Conservation (phyloP, 345 rosid genomes). For the Brassica cretica region DNA sequence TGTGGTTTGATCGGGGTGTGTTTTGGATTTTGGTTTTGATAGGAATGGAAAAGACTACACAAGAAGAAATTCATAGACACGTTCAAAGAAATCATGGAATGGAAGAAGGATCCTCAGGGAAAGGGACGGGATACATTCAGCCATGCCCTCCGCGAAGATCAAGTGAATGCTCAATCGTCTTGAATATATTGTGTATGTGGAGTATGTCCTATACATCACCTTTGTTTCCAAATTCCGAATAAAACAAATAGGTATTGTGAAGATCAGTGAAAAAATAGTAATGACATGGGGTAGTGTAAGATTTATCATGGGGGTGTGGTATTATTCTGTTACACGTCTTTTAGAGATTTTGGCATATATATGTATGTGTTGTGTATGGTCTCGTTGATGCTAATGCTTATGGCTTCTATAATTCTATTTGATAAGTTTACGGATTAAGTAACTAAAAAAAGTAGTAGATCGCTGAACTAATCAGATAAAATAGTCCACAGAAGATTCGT, state of each 20-base stretch:
- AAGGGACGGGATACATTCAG: constrained; percentile 45
- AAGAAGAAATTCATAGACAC: constrained; percentile 58
- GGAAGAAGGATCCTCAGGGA: constrained; percentile 57
- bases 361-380: too few relatives aligned
- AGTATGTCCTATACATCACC: not conserved
- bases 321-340: not conserved
- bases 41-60: constrained; percentile 72
- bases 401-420: not conserved
- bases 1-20: not conserved
- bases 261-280: not conserved
- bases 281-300: not conserved
- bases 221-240: constrained; percentile 5
- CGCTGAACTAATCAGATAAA: too few relatives aligned
- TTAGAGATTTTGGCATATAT: not conserved
- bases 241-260: constrained; percentile 8
- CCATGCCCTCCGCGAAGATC: not conserved
- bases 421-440: not conserved
- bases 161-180: not conserved
- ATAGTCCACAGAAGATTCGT: too few relatives aligned
- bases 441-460: too few relatives aligned
- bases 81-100: constrained; percentile 52
- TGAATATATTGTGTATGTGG: not conserved
- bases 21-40: not conserved
- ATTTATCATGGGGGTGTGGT: not conserved
- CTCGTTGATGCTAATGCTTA: not conserved